These are phyloP conservation scores for Cladosporium sp. DNA, from an alignment of 2,329 filamentous ascomycete genomes.

Conservation along the genomic window DNA sequence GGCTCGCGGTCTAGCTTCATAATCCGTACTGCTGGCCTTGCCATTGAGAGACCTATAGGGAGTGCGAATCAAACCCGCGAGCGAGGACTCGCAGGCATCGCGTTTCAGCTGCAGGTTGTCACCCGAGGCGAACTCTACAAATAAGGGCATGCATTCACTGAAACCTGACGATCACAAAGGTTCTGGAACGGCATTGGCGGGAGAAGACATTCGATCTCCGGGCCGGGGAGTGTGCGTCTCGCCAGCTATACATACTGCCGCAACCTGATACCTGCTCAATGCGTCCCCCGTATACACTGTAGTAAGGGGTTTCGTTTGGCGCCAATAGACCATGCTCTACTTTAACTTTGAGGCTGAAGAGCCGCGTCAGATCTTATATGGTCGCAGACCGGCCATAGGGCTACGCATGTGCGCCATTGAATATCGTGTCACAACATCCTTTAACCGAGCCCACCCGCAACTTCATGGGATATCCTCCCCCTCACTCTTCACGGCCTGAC, in stretches of 20 bases:
- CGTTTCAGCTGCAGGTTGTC: not conserved
- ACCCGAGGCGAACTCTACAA: not conserved
- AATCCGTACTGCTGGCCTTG: too few relatives aligned
- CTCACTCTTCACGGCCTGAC: not conserved
- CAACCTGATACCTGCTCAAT: not conserved
- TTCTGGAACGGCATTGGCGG: not conserved
- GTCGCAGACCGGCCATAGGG: not conserved
- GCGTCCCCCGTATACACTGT: not conserved
- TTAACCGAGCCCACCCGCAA: not conserved
- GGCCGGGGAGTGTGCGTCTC: not conserved
- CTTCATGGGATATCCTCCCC: not conserved
- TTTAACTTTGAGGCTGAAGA: not conserved
- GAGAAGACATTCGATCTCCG: not conserved
- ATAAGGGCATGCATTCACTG: not conserved
- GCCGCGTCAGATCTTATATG: slow-evolving; percentile 2
- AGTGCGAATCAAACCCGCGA: too few relatives aligned
- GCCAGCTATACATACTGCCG: not conserved
- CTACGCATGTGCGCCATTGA: too few relatives aligned
- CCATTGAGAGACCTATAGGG: too few relatives aligned
- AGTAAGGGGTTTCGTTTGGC: not conserved
- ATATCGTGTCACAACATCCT: too few relatives aligned
- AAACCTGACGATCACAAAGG: not conserved
- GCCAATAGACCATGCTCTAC: not conserved
- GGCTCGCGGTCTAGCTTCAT: too few relatives aligned
- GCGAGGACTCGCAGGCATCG: not conserved